Evolutionary conservation across 441 rosid genomes (phyloP).

Genomic region (Jatropha podagrica): DNA sequence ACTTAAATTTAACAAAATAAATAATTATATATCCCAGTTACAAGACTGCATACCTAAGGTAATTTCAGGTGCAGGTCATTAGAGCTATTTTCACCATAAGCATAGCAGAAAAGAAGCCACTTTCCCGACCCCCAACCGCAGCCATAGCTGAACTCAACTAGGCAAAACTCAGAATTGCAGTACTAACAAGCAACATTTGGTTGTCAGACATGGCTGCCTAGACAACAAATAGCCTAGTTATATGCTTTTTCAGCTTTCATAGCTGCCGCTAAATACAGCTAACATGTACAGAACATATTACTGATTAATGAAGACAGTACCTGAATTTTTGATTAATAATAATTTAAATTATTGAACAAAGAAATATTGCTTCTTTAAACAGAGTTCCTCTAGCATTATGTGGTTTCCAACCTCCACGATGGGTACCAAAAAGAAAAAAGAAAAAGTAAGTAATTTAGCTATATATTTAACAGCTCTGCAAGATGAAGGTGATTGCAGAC

Average conservation of each 20-base stretch:
- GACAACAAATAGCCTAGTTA: neutral
- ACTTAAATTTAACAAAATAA: too few species aligned
- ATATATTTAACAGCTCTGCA: conserved; percentile 5
- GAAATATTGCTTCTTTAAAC: neutral
- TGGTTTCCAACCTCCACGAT: neutral
- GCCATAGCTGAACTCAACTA: neutral
- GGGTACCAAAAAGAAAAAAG: neutral
- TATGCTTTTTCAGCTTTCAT: neutral
- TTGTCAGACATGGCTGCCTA: neutral
- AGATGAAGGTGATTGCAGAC: conserved; percentile 12
- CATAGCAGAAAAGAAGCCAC: too few species aligned
- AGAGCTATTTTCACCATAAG: too few species aligned
- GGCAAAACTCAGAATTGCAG: neutral
- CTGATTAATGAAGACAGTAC: neutral
- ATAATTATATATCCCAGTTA: too few species aligned
- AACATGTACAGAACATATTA: neutral
- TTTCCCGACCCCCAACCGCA: too few species aligned
- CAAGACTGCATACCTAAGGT: too few species aligned
- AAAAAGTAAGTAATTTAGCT: neutral
- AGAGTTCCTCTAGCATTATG: conserved; percentile 15
- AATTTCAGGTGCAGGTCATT: too few species aligned
- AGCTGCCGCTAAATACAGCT: too few species aligned
- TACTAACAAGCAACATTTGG: neutral
- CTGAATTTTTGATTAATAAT: neutral
- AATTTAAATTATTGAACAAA: conserved; percentile 3